Evolutionary conservation across 1,284 basidiomycete genomes (phyloP).

Genomic region (Fomitopsis betulina): DNA sequence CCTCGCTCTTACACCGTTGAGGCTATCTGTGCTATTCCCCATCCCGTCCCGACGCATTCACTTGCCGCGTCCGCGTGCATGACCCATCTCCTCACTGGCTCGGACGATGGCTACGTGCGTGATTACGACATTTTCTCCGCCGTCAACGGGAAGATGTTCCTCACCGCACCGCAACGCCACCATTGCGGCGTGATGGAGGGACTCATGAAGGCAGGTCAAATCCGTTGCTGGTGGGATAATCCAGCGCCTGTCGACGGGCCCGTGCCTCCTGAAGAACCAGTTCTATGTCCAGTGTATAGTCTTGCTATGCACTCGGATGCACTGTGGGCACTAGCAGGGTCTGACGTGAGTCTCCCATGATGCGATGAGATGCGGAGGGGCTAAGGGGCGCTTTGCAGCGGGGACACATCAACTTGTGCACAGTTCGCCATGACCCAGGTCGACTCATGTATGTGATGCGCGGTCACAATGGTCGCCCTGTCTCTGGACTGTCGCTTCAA

Average conservation of each 20-base stretch:
- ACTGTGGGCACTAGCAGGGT: slow-evolving; percentile 85
- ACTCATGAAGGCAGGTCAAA: slow-evolving; percentile 85
- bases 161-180: slow-evolving; percentile 87
- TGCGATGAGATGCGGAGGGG: not conserved
- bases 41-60: slow-evolving; percentile 83
- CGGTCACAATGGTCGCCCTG: slow-evolving; percentile 67
- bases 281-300: slow-evolving; percentile 77
- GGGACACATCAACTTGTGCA: slow-evolving; percentile 88
- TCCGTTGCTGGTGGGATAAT: slow-evolving; percentile 90
- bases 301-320: slow-evolving; percentile 88
- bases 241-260: slow-evolving; percentile 32
- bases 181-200: slow-evolving; percentile 90
- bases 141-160: slow-evolving; percentile 82
- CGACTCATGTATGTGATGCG: slow-evolving; percentile 69
- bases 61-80: slow-evolving; percentile 85
- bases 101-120: slow-evolving; percentile 91
- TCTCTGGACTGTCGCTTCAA: slow-evolving; percentile 82
- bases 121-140: slow-evolving; percentile 90
- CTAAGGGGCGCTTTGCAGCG: slow-evolving; percentile 38
- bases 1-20: slow-evolving; percentile 79
- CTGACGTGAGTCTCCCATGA: slow-evolving; percentile 55
- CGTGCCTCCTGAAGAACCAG: slow-evolving; percentile 38
- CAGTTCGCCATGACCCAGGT: slow-evolving; percentile 90
- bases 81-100: slow-evolving; percentile 86
- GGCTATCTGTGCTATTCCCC: slow-evolving; percentile 88